These are phyloP conservation scores for Seminavis robusta DNA, from an alignment of 108 stramenopile species.

Conservation along the genomic window DNA sequence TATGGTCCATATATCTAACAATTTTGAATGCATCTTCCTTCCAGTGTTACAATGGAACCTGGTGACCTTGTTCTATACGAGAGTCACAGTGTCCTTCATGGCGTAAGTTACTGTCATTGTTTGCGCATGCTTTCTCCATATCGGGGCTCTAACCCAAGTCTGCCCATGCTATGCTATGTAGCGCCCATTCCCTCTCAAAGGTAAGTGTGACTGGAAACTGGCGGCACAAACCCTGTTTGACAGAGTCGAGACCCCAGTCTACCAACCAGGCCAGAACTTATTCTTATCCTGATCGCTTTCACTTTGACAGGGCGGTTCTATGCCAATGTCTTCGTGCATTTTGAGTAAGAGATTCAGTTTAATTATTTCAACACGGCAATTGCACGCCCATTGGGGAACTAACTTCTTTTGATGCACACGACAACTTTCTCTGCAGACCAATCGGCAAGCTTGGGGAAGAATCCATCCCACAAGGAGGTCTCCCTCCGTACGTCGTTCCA, in stretches of 20 bases:
- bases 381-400: too few relatives aligned
- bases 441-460: conserved; percentile 16
- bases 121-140: not conserved
- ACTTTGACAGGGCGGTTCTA: conserved; percentile 48
- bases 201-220: conserved; percentile 42
- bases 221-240: too few relatives aligned
- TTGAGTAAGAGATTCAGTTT: too few relatives aligned
- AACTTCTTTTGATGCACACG: too few relatives aligned
- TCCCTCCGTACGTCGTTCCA: conserved; percentile 32
- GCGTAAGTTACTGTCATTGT: conserved; percentile 6
- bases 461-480: conserved; percentile 8
- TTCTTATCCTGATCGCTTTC: too few relatives aligned
- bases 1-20: too few relatives aligned
- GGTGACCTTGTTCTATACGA: conserved; percentile 87
- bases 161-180: conserved; percentile 53
- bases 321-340: conserved; percentile 83
- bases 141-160: not conserved
- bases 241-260: too few relatives aligned
- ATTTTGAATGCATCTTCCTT: conserved; percentile 43
- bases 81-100: conserved; percentile 65
- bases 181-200: conserved; percentile 69
- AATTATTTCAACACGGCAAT: too few relatives aligned
- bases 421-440: too few relatives aligned
- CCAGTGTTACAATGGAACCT: conserved; percentile 71
- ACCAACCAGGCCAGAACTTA: too few relatives aligned